A percentile compares a stretch with the other conserved stretches of the same genome.
Evolutionary conservation across 352 stramenopile species (phyloP).

Genomic region (Pythium periplocum): DNA sequence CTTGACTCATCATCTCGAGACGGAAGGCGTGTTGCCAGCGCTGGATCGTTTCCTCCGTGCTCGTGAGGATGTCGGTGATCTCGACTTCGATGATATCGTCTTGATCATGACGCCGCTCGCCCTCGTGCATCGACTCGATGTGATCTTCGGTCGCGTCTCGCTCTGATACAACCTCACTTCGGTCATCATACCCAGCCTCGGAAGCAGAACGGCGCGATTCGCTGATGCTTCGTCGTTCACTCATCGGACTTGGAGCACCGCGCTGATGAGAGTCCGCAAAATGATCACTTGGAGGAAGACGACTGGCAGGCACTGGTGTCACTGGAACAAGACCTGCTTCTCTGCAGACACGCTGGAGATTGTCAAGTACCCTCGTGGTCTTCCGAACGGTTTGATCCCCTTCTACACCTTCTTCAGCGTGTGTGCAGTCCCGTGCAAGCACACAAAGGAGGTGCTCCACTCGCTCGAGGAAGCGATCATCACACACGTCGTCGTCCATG

Average conservation of each 20-base stretch:
- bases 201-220: too few species aligned
- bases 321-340: conserved; percentile 16
- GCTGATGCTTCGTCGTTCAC: too few species aligned
- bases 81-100: conserved; percentile 23
- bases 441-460: conserved; percentile 10
- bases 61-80: conserved; percentile 19
- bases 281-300: not conserved
- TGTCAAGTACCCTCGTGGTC: conserved; percentile 12
- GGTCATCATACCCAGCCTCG: too few species aligned
- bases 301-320: not conserved
- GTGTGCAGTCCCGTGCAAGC: conserved; percentile 16
- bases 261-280: not conserved
- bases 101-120: too few species aligned
- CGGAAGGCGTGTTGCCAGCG: conserved; percentile 22
- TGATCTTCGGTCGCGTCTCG: too few species aligned
- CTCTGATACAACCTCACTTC: too few species aligned
- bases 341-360: conserved; percentile 15
- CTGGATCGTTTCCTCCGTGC: conserved; percentile 18
- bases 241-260: too few species aligned
- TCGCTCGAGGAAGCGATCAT: conserved; percentile 8
- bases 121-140: too few species aligned
- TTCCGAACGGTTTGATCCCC: conserved; percentile 6
- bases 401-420: conserved; percentile 8
- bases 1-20: conserved; percentile 22
- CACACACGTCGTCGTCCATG: conserved; percentile 11